These are phyloP conservation scores for Aphanoascus verrucosus DNA, from an alignment of 2,329 filamentous ascomycete species.

Conservation along the genomic window DNA sequence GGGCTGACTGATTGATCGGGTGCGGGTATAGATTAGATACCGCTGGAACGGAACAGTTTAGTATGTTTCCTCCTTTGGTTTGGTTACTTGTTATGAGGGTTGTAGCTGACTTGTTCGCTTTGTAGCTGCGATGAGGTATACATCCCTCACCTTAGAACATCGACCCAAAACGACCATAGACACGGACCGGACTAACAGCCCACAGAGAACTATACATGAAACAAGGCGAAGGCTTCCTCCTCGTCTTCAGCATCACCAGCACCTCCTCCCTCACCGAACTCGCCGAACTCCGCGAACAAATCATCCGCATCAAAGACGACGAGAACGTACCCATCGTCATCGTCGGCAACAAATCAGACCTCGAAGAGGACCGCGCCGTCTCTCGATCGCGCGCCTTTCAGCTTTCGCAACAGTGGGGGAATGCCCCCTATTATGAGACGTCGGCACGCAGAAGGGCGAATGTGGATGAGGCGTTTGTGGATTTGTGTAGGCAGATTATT, in stretches of 20 bases:
- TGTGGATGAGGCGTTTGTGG: constrained; percentile 80
- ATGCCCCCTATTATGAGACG: constrained; percentile 82
- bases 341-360: constrained; percentile 82
- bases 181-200: neutral
- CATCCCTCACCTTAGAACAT: constrained; percentile 10
- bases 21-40: constrained; percentile 61
- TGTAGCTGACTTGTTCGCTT: constrained; percentile 13
- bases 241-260: constrained; percentile 87
- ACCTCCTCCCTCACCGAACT: constrained; percentile 73
- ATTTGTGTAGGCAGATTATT: constrained; percentile 74
- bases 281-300: constrained; percentile 71
- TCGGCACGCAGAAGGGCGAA: constrained; percentile 74
- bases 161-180: no score
- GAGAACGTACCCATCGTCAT: constrained; percentile 78
- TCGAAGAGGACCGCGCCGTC: constrained; percentile 74
- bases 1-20: constrained; percentile 11
- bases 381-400: constrained; percentile 69
- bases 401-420: constrained; percentile 76
- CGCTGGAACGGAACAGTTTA: constrained; percentile 85
- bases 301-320: constrained; percentile 82
- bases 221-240: constrained; percentile 78
- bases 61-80: constrained; percentile 46
- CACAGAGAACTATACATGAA: constrained; percentile 78
- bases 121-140: constrained; percentile 49
- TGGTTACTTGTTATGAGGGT: neutral